Base-by-base conservation (phyloP, 306 rosid genomes). In the Hippophae rhamnoides region DNA sequence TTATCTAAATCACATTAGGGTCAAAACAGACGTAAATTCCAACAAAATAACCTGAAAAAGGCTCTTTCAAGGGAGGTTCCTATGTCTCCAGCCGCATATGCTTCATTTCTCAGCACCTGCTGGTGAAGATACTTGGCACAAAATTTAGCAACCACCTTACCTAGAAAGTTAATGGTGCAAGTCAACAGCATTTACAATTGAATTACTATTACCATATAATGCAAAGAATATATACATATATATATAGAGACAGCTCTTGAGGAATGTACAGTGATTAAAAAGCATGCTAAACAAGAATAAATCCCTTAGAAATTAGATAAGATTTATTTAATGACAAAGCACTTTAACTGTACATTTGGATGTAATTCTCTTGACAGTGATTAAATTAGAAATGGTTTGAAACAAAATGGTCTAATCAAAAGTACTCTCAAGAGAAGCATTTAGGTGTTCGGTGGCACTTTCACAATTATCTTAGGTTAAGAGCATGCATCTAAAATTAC, bases 141-240 rank as follows among this genome's bases (percentile, higher is more conserved):
- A 71, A 92, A 92, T 75, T 88, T 92, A 8, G 99, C 99, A 62
- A 92, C 99, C 69, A 88, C 99, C 85, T 83, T 92, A 64, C 96
- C 99, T 92, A 81, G 56, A 81, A 62, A 61, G 58, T 76, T 61
- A 63, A 62, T 60, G 38, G 38, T 31, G 38, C 38, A 46, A 10
- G 13, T 46, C 56, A 59, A 51, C 66, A 70, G 23, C 31, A 57
- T 64, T 74, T 56, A 82, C 69, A 31, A 44, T 41, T 25, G 41
- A 65, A 43, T 26, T 40, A 46, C 14, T 27, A 46, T 56, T 42
- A 60, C 52, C 8, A 58, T 31, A 49, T 26, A 41, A 46, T 13
- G 13, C 38, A 31, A 2, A 31, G 38, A 31, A 31, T 31, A 31
- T 31, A 31, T 31, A 31, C 5, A 31, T 2, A 31, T 31, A 31